Evolutionary conservation across 148 eudicot genomes (phyloP), one percentile per base, ranked within the genome.

Genomic region (Camellia sinensis): DNA sequence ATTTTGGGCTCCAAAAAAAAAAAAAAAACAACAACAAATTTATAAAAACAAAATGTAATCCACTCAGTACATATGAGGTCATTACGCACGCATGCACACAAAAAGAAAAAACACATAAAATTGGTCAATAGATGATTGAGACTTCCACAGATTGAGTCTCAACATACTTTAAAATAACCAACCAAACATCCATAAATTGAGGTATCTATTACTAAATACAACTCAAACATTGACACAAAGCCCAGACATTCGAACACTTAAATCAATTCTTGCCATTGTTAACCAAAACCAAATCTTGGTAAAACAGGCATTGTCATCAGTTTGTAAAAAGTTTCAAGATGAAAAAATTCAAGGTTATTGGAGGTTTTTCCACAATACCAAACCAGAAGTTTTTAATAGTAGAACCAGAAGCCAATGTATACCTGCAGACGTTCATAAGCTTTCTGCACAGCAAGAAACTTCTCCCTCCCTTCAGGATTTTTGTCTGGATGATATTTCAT

Each of bases 341-440:
- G 62, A 52, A 73, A 69, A 14, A 73, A 22, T 70, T 29, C 13
- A 41, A 69, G 41, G 69, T 67, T 14, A 29, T 2, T 61, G 12
- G 44, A 66, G 22, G 13, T 69, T 69, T 79, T 59, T 59, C 67
- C 53, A 54, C 12, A 4, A 57, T 14, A 37, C 13, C 3, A 43
- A 56, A 56, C 12, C 18, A 46, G 45, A 48, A 77, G 53, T 48
- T 81, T 53, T 13, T 15, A 21, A 17, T 14, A 80, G 8, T 48
- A 52, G 54, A 54, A 21, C 77, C 68, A 14, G 21, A 78, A 66
- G 80, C 59, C 65, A 74, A 64, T 22, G 56, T 17, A 41, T 88
- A 94, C 99, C 98, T 97, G 99, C 75, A 97, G 86, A 59, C 99
- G 93, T 81, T 97, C 99, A 88, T 97, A 97, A 71, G 97, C 99